A percentile compares a stretch with the other conserved stretches of the same genome.
Evolutionary conservation across 306 rosid genomes (phyloP).

Genomic region (Sicyos edulis): DNA sequence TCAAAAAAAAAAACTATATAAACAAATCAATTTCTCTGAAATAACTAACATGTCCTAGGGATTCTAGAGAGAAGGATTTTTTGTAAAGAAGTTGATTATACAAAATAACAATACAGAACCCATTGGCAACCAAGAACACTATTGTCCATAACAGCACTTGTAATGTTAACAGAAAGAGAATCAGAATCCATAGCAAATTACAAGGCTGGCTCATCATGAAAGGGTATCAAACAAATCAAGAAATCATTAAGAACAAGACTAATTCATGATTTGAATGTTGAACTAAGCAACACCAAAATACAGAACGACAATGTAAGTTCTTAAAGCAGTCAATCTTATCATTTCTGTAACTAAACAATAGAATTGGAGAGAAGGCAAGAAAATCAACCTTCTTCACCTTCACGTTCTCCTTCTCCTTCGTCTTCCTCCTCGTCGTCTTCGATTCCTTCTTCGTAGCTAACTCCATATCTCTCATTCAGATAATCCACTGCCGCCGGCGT

Average conservation of each 20-base stretch:
- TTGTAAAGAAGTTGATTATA: not conserved
- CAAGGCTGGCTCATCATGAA: not conserved
- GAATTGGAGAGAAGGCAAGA: conserved; percentile 2
- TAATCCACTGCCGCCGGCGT: conserved; percentile 64
- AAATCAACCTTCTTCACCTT: conserved; percentile 33
- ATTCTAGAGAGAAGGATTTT: too few relatives aligned
- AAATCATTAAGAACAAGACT: not conserved
- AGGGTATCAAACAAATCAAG: not conserved
- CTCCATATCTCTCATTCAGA: conserved; percentile 72
- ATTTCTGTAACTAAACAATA: not conserved
- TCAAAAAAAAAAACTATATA: too few relatives aligned
- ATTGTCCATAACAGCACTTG: not conserved
- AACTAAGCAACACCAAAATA: not conserved
- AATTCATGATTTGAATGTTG: not conserved
- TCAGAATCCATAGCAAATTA: conserved; percentile 2
- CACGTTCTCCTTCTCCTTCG: conserved; percentile 23
- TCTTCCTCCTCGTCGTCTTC: conserved; percentile 38
- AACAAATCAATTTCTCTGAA: not conserved
- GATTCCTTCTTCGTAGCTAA: conserved; percentile 30
- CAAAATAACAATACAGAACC: not conserved
- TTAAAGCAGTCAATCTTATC: not conserved
- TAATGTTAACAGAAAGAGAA: not conserved
- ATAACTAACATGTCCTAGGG: not conserved
- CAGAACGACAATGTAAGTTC: not conserved
- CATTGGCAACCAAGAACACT: not conserved